Conservation (phyloP, 306 rosid genomes). For the Dicorynia guianensis region DNA sequence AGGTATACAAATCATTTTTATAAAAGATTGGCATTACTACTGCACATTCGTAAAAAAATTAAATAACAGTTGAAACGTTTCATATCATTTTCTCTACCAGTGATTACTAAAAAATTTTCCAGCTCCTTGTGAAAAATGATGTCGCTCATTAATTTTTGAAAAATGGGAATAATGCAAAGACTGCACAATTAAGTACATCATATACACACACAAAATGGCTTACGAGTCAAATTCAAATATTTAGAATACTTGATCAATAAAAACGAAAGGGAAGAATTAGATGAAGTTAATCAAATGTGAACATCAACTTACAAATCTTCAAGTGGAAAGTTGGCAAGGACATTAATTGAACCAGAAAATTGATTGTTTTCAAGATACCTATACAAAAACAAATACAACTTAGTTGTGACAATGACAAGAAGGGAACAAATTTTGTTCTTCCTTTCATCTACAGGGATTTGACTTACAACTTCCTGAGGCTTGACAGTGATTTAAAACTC, state of each 20-base stretch:
- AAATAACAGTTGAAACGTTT: not conserved
- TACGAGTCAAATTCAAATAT: slow-evolving; percentile 26
- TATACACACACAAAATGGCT: slow-evolving; percentile 8
- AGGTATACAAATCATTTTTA: slow-evolving; percentile 14
- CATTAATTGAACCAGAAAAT: slow-evolving; percentile 74
- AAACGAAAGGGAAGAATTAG: not conserved
- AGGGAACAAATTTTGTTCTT: not conserved
- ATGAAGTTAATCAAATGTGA: slow-evolving; percentile 9
- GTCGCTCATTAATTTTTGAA: not conserved
- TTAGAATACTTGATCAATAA: slow-evolving; percentile 24
- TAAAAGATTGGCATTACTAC: slow-evolving; percentile 17
- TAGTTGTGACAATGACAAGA: slow-evolving; percentile 25
- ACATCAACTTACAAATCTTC: slow-evolving; percentile 70
- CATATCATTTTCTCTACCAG: slow-evolving; percentile 13
- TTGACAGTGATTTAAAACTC: slow-evolving; percentile 70
- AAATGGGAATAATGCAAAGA: slow-evolving; percentile 12
- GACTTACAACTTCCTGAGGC: slow-evolving; percentile 77
- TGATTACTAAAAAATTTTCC: slow-evolving; percentile 3
- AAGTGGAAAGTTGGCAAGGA: slow-evolving; percentile 74
- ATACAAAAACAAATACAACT: slow-evolving; percentile 40
- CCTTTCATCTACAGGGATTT: not conserved
- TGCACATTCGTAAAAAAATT: slow-evolving; percentile 1
- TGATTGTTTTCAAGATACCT: slow-evolving; percentile 82
- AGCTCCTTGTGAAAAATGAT: slow-evolving; percentile 14
- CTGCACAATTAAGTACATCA: slow-evolving; percentile 3